phyloP scores from a whole-genome alignment of 2,329 filamentous ascomycete species.

The Ophiocordyceps sinensis region DNA sequence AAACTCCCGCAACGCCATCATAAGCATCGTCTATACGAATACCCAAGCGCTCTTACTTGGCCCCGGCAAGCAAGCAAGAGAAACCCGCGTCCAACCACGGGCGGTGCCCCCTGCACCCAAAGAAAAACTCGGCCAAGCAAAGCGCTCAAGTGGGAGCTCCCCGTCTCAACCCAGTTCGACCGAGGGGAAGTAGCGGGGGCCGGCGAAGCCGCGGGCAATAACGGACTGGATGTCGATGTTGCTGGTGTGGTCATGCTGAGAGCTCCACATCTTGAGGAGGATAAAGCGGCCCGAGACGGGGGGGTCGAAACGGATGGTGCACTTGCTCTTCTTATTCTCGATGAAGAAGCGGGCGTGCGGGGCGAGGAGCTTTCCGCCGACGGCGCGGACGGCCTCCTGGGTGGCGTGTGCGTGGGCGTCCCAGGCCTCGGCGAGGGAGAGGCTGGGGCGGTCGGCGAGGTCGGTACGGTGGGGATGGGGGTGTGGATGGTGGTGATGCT shows the following conservation, averaged over 20 bases:
- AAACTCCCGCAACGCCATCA: too few relatives aligned
- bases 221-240: constrained; percentile 90
- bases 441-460: constrained; percentile 4
- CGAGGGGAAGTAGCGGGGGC: constrained; percentile 70
- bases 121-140: too few relatives aligned
- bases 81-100: neutral
- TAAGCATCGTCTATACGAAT: too few relatives aligned
- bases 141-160: neutral
- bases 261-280: constrained; percentile 81
- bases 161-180: constrained; percentile 40
- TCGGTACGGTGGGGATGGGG: constrained; percentile 5
- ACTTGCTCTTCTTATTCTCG: constrained; percentile 66
- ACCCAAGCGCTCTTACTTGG: too few relatives aligned
- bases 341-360: constrained; percentile 78
- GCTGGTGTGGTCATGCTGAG: constrained; percentile 43
- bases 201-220: constrained; percentile 69
- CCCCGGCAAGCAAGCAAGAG: neutral
- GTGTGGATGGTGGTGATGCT: too few relatives aligned
- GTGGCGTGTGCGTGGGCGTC: constrained; percentile 38
- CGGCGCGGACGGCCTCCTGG: constrained; percentile 41
- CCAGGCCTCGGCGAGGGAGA: constrained; percentile 18
- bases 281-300: constrained; percentile 72
- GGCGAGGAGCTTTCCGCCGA: constrained; percentile 46
- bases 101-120: too few relatives aligned
- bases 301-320: constrained; percentile 74